Evolutionary conservation across 805 yeast species (phyloP), one percentile per base, ranked within the genome.

Genomic region (Saccharomycopsis schoenii): DNA sequence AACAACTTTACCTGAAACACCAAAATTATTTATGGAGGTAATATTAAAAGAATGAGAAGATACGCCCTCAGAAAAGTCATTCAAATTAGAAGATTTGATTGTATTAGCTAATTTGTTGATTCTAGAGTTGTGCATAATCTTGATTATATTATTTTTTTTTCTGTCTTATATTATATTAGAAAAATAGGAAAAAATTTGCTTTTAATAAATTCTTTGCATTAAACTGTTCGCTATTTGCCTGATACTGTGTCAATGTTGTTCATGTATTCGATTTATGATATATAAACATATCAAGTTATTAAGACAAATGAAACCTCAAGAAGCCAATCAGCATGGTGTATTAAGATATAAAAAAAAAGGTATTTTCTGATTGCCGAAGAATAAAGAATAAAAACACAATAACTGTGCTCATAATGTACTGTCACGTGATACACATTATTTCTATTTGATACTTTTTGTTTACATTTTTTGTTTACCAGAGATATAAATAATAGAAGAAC

Each of bases 1-100:
- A 41, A 82, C 74, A 9, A 88, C 81, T 14, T 80, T 79, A 12
- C 96, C 93, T 17, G 79, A 76, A 40, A 86, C 68, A 1, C 94
- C 94, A 67, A 81, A 84, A 24, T 62, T 61, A 63, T 70, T 41
- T 57, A 70, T 70, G 51, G 71, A 73, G 55, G 68, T 72, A 19
- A 71, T 51, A 9, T 65, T 61, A 47, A 72, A 70, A 55, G 65
- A 68, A 19, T 64, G 63, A 19, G 71, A 69, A 3, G 68, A 58
- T 14, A 72, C 60, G 1, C 72, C 73, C 6, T 64, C 59, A 9
- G 74, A 72, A 54, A 72, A 65, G 59, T 72, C 75, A 36, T 66
- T 66, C 65, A 54, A 65, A 64, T 50, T 62, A 36, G 58, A 60
- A 8, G 60, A 50, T 40, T 61, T 64, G 37, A 61, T 62, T 10